These are phyloP conservation scores for Phlebiopsis gigantea DNA, from an alignment of 768 basidiomycete species.

Conservation along the genomic window DNA sequence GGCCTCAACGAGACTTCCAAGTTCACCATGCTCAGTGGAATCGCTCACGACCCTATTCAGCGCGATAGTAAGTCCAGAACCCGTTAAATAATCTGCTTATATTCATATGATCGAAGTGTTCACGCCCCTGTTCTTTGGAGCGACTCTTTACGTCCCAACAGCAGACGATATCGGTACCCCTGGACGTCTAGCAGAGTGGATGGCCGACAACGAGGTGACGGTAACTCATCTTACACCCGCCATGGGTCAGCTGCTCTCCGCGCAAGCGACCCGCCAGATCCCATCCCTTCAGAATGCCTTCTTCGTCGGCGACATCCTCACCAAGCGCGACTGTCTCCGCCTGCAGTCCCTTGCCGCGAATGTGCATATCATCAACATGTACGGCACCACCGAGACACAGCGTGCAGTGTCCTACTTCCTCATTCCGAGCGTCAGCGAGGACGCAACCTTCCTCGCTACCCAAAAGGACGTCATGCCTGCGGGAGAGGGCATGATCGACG, in stretches of 20 bases:
- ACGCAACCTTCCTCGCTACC: constrained; percentile 85
- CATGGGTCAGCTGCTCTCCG: constrained; percentile 97
- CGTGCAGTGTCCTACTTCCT: constrained; percentile 97
- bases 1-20: constrained; percentile 66
- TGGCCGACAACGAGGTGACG: constrained; percentile 86
- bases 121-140: constrained; percentile 96
- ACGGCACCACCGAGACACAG: constrained; percentile 98
- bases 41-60: constrained; percentile 98
- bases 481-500: constrained; percentile 95
- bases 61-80: constrained; percentile 71
- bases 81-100: not conserved
- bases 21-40: constrained; percentile 98
- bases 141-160: constrained; percentile 92
- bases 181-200: constrained; percentile 96
- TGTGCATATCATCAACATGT: constrained; percentile 98
- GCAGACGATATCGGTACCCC: constrained; percentile 96
- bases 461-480: constrained; percentile 99
- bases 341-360: constrained; percentile 90
- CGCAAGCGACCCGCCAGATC: constrained; percentile 77
- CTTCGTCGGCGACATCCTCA: constrained; percentile 98
- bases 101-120: constrained; percentile 61
- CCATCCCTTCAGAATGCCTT: constrained; percentile 86
- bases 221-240: constrained; percentile 98
- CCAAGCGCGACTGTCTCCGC: constrained; percentile 94
- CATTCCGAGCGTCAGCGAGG: constrained; percentile 78